These are phyloP conservation scores for Guadua angustifolia DNA, from an alignment of 176 grass and related monocot genomes.

Conservation along the genomic window DNA sequence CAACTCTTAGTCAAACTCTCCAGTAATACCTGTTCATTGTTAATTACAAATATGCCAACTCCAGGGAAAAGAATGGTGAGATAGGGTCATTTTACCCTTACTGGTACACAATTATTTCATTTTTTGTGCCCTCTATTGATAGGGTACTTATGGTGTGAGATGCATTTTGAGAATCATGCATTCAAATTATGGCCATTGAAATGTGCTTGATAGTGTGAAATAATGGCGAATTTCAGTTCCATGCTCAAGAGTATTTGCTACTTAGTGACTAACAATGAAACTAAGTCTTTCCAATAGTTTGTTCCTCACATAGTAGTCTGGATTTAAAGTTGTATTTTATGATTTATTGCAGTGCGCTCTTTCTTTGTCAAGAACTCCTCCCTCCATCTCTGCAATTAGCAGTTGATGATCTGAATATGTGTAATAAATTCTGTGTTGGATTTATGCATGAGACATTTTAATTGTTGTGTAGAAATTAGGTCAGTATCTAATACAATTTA, in stretches of 20 bases:
- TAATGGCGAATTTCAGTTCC: neutral
- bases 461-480: neutral
- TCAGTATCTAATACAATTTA: neutral
- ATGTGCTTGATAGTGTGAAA: neutral
- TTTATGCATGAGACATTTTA: neutral
- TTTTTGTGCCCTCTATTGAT: neutral
- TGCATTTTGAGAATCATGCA: conserved; percentile 12
- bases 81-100: neutral
- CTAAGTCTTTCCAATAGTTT: conserved; percentile 3
- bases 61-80: neutral
- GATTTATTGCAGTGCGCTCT: neutral
- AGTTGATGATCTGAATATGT: neutral
- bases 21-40: neutral
- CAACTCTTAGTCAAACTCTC: conserved; percentile 16
- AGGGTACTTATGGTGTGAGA: neutral
- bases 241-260: neutral
- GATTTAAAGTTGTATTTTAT: conserved; percentile 7
- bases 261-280: neutral
- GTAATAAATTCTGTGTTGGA: neutral
- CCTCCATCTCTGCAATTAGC: neutral
- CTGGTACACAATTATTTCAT: neutral
- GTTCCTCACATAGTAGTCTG: neutral
- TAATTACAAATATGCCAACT: neutral
- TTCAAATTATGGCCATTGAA: neutral
- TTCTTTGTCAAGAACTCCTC: conserved; percentile 4